Evolutionary conservation across 2,329 filamentous ascomycete genomes (phyloP).

Genomic region (Gremmenia infestans): DNA sequence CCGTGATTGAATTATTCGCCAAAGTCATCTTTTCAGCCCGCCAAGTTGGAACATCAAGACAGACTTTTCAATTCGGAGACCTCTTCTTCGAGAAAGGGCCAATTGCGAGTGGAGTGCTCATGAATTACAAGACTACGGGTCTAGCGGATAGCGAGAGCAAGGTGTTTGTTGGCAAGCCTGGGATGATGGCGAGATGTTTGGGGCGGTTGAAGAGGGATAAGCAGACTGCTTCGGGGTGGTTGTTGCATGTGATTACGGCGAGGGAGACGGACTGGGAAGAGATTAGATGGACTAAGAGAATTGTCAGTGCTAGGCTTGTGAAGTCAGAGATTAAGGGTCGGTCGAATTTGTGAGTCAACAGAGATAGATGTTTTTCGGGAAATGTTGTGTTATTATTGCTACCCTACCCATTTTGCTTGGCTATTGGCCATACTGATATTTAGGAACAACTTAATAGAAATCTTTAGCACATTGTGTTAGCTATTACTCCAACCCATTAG

Average conservation of each 20-base stretch:
- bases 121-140: constrained; percentile 40
- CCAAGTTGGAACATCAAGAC: constrained; percentile 43
- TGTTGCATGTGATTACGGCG: constrained; percentile 43
- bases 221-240: constrained; percentile 33
- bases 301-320: constrained; percentile 30
- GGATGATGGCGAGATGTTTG: constrained; percentile 42
- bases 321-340: constrained; percentile 2
- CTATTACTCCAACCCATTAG: not conserved
- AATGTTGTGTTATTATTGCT: constrained; percentile 19
- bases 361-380: constrained; percentile 1
- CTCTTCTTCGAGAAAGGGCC: constrained; percentile 55
- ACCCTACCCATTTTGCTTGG: constrained; percentile 17
- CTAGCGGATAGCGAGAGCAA: constrained; percentile 43
- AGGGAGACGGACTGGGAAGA: constrained; percentile 50
- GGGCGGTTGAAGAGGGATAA: constrained; percentile 42
- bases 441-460: constrained; percentile 17
- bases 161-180: constrained; percentile 35
- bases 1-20: constrained; percentile 61
- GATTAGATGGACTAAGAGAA: constrained; percentile 44
- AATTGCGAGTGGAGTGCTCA: constrained; percentile 43
- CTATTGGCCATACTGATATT: constrained; percentile 19
- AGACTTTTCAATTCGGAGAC: constrained; percentile 61
- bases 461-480: constrained; percentile 12
- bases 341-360: constrained; percentile 5
- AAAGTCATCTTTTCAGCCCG: constrained; percentile 54